Conservation (phyloP, 805 yeast genomes). For the Wickerhamiella lipophila region DNA sequence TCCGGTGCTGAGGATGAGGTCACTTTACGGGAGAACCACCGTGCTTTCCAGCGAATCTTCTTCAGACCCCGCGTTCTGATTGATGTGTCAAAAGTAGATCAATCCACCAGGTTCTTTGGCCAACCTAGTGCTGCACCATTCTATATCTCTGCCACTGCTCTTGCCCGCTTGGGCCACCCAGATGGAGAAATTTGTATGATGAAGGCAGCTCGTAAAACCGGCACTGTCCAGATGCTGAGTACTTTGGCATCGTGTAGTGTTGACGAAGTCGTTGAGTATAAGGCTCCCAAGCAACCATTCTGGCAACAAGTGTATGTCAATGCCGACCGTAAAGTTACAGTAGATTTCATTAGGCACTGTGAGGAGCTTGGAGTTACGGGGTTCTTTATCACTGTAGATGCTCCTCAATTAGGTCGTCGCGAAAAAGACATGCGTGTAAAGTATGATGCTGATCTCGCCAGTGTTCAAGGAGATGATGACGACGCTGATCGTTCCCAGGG, state of each 20-base stretch:
- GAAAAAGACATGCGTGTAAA: conserved; percentile 75
- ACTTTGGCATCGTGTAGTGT: conserved; percentile 80
- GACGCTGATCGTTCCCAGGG: conserved; percentile 53
- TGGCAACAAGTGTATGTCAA: conserved; percentile 87
- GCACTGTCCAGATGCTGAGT: conserved; percentile 78
- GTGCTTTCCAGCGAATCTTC: conserved; percentile 75
- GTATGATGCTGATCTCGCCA: conserved; percentile 40
- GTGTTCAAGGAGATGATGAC: conserved; percentile 32
- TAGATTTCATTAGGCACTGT: conserved; percentile 52
- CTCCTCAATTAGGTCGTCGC: conserved; percentile 81
- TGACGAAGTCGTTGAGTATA: conserved; percentile 70
- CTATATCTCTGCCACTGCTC: conserved; percentile 83
- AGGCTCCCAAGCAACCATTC: conserved; percentile 53
- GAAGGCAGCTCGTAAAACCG: conserved; percentile 62
- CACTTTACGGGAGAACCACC: conserved; percentile 78
- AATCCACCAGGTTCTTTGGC: conserved; percentile 67
- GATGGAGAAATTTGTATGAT: conserved; percentile 87
- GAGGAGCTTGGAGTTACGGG: conserved; percentile 67
- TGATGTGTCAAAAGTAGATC: conserved; percentile 63
- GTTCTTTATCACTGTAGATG: conserved; percentile 69
- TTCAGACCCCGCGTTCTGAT: conserved; percentile 76
- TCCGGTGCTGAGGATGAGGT: conserved; percentile 91
- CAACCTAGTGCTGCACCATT: conserved; percentile 58
- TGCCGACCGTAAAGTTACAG: conserved; percentile 54
- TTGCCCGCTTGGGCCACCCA: conserved; percentile 82